A percentile compares a stretch with the other conserved stretches of the same genome.
Evolutionary conservation across 768 basidiomycete species (phyloP).

Genomic region (Leccinum disarticulatum): DNA sequence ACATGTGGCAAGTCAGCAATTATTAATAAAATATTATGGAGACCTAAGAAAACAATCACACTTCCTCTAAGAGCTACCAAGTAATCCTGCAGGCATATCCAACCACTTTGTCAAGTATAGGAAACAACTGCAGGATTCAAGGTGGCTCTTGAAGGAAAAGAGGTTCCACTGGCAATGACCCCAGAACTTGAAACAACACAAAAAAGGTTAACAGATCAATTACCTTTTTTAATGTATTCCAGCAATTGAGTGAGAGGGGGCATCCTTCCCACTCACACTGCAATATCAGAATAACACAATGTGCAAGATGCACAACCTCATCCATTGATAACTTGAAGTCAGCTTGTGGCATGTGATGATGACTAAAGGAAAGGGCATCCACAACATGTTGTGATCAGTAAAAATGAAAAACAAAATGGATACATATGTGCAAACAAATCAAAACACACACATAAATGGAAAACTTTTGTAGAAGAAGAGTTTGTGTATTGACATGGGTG

Average conservation of each 20-base stretch:
- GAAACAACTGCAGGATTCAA: constrained; percentile 15
- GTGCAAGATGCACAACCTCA: constrained; percentile 22
- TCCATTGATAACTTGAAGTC: constrained; percentile 21
- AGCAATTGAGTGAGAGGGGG: constrained; percentile 27
- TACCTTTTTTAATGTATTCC: constrained; percentile 31
- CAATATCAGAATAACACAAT: constrained; percentile 22
- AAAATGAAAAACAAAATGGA: background rate
- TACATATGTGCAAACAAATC: constrained; percentile 14
- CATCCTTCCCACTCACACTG: constrained; percentile 33
- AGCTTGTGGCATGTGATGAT: constrained; percentile 16
- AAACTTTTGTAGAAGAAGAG: background rate
- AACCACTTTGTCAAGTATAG: constrained; percentile 10
- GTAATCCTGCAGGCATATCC: constrained; percentile 22
- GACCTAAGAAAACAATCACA: background rate
- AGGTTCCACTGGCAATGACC: constrained; percentile 6
- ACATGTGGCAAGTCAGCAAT: constrained; percentile 9
- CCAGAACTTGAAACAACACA: constrained; percentile 1
- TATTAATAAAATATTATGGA: background rate
- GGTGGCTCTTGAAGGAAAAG: background rate
- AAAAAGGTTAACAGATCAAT: constrained; percentile 14
- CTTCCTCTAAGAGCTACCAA: constrained; percentile 18
- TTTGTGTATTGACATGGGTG: no score
- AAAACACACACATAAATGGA: background rate
- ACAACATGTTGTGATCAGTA: background rate
- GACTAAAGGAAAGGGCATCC: constrained; percentile 1